phyloP scores from a whole-genome alignment of 1,284 basidiomycete species.

The Psilocybe mexicana region DNA sequence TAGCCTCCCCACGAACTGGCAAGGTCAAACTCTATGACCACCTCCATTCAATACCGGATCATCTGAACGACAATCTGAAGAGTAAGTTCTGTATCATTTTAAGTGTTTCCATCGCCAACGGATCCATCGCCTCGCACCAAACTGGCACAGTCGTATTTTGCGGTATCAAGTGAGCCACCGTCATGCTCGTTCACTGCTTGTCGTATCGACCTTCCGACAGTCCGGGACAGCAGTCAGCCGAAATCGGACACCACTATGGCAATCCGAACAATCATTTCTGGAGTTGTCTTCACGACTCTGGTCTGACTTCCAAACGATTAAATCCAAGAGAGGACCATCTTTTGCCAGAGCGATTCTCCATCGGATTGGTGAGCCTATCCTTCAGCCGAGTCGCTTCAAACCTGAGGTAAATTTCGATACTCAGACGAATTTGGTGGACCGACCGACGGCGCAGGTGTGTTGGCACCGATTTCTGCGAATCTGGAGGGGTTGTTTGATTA shows the following conservation, averaged over 20 bases:
- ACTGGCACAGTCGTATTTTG: constrained; percentile 55
- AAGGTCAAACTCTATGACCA: constrained; percentile 18
- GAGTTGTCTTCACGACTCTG: constrained; percentile 56
- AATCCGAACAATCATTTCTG: constrained; percentile 73
- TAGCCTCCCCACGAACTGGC: neutral
- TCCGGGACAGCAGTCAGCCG: constrained; percentile 60
- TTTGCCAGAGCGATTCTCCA: constrained; percentile 45
- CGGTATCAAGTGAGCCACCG: constrained; percentile 57
- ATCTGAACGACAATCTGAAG: constrained; percentile 17
- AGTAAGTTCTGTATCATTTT: constrained; percentile 3
- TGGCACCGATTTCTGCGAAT: neutral
- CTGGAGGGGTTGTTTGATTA: neutral
- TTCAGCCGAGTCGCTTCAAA: neutral
- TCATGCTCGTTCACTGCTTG: neutral
- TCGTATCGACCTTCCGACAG: constrained; percentile 31
- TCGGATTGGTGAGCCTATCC: constrained; percentile 48
- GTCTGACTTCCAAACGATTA: constrained; percentile 50
- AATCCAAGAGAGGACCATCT: constrained; percentile 46
- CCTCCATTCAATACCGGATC: constrained; percentile 13
- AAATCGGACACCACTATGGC: constrained; percentile 70
- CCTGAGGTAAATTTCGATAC: neutral
- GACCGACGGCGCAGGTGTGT: constrained; percentile 56
- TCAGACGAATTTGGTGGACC: constrained; percentile 63
- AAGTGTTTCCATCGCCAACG: neutral
- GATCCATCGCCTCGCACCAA: neutral